These are phyloP conservation scores for Saccharomycopsis fermentans DNA, from an alignment of 805 yeast genomes.

Conservation along the genomic window DNA sequence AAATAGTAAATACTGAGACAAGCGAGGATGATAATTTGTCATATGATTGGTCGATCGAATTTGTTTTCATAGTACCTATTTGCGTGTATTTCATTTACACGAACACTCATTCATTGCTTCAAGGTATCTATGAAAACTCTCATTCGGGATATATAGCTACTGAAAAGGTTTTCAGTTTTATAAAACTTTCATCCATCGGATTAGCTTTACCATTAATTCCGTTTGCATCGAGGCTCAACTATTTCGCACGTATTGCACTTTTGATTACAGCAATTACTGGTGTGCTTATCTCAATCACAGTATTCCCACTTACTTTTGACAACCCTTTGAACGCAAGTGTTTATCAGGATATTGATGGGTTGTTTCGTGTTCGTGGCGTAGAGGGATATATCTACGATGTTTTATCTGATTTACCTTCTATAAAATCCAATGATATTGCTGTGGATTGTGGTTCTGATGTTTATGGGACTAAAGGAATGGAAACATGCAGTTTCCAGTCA, in stretches of 20 bases:
- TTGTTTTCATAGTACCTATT: slow-evolving; percentile 55
- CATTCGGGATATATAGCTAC: slow-evolving; percentile 52
- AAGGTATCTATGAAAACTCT: slow-evolving; percentile 59
- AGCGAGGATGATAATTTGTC: slow-evolving; percentile 32
- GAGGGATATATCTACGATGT: slow-evolving; percentile 37
- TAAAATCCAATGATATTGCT: slow-evolving; percentile 28
- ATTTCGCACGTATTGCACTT: slow-evolving; percentile 35
- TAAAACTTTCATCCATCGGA: slow-evolving; percentile 28
- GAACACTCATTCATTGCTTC: slow-evolving; percentile 42
- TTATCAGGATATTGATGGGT: slow-evolving; percentile 48
- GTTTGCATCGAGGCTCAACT: slow-evolving; percentile 58
- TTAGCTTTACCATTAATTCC: slow-evolving; percentile 49
- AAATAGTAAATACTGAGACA: neutral
- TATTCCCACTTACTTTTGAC: slow-evolving; percentile 47
- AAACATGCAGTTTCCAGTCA: slow-evolving; percentile 18
- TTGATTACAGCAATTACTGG: slow-evolving; percentile 31
- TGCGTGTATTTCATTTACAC: slow-evolving; percentile 45
- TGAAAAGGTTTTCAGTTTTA: slow-evolving; percentile 27
- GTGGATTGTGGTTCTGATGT: slow-evolving; percentile 43
- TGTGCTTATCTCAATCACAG: slow-evolving; percentile 28
- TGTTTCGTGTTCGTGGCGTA: slow-evolving; percentile 42
- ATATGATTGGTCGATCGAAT: slow-evolving; percentile 80
- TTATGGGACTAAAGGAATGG: slow-evolving; percentile 42
- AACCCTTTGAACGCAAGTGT: slow-evolving; percentile 68
- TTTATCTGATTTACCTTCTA: slow-evolving; percentile 54